Evolutionary conservation across 1,284 basidiomycete genomes (phyloP), one percentile per base, ranked within the genome.

Genomic region (Mycena sp.): DNA sequence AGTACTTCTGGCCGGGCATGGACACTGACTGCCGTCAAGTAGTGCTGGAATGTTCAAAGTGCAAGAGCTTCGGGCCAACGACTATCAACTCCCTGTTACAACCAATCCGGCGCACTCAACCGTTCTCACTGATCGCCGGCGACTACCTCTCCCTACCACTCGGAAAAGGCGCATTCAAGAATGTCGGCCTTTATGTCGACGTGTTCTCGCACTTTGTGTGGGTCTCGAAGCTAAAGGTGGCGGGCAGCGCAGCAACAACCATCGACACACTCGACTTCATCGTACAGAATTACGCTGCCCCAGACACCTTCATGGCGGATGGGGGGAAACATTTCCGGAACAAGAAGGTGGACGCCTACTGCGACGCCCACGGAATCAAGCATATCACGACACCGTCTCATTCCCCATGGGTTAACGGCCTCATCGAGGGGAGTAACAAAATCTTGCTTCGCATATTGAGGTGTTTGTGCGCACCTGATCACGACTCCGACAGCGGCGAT

Each of bases 291-390:
- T 78, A 73, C 53, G 43, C 62, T 0, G 28, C 73, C 4, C 63
- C 74, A 0, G 74, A 80, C n/a, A 70, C 68, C 0, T 72, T 81
- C 65, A 79, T 80, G 77, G 67, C 74, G 0, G 79, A 83, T 37
- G 73, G 78, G 0, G 77, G 81, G 0, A 67, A 67, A 1, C 77
- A 82, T 51, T 82, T 82, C 65, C 69, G 77, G 30, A 77, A 76
- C 58, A 50, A 73, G 0, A 71, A 75, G 2, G 74, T 82, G 0
- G 9, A 38, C 0, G 69, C 64, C 1, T 75, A 70, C 57, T 80
- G 77, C 40, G 49, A 66, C 4, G 52, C 65, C 12, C 54, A 72
- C 28, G 61, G 63, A 0, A 69, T 70, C 3, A 58, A 71, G 9
- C 62, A 69, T 6, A 68, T 76, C 0, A 58, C 76, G 0, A 58